Evolutionary conservation across 2,329 filamentous ascomycete species (phyloP), one percentile per base, ranked within the genome.

Genomic region (Penicillium italicum): DNA sequence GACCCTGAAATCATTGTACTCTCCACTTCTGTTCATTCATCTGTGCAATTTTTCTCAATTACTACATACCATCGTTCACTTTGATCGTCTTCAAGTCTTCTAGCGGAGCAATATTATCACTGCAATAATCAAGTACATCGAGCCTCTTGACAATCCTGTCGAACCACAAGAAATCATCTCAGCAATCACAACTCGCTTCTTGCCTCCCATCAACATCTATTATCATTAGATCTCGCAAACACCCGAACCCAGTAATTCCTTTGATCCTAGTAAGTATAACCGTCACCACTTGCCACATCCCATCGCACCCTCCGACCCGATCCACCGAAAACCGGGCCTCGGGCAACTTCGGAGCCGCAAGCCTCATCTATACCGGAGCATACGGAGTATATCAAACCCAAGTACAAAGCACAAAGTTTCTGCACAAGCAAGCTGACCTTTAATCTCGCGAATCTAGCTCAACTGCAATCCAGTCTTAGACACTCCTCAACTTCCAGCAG

Each of bases 331-430:
- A 33, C 20, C 36, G 47, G 31, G 24, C 16, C 30, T 64, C 62
- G 62, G 62, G 62, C 58, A 33, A 50, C 47, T 45, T 49, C 62
- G 60, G 60, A 57, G 56, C 37, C 46, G 33, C 38, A 18, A 31
- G 26, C 46, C 44, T 47, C 33, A 56, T 43, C 54, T 53, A 46
- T 43, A 48, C 44, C 44, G 43, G 42, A 36, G 40, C 49, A 58
- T 51, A 52, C n/a, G n/a, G n/a, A n/a, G n/a, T n/a, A n/a, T 43
- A 42, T 30, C 42, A 56, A 30, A 44, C 43, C 45, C 47, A 38
- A 55, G 38, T 34, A 55, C 46, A 51, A 51, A 50, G 50, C 43
- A 48, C 30, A 42, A 48, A 30, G 36, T 30, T 2, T 33, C 28
- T 36, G 44, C 47, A 55, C 38, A 37, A 50, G 24, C 40, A 50